Evolutionary conservation across 139 green algal species (phyloP).

Genomic region (Tetraselmis chui): DNA sequence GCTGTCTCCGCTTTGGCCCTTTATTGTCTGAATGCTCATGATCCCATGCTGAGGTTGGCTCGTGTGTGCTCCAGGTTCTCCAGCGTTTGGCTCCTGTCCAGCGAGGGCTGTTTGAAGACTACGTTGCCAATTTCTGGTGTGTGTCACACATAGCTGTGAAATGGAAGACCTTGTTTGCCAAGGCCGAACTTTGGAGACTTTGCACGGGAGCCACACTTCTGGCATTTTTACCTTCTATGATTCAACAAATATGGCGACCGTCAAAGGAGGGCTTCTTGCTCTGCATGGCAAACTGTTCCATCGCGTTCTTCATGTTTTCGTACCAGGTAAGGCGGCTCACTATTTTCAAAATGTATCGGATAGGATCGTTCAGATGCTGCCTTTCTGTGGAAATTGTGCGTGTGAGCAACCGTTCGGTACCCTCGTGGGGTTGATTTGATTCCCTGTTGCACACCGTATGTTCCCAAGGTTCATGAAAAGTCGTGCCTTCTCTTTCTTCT

Average conservation of each 20-base stretch:
- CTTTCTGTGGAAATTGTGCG: not conserved
- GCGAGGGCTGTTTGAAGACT: slow-evolving; percentile 93
- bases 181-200: slow-evolving; percentile 30
- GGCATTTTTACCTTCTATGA: slow-evolving; percentile 47
- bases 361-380: not conserved
- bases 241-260: slow-evolving; percentile 56
- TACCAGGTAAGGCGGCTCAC: slow-evolving; percentile 73
- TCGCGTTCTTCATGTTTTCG: slow-evolving; percentile 94
- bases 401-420: not conserved
- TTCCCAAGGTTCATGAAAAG: slow-evolving; percentile 93
- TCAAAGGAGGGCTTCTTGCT: slow-evolving; percentile 59
- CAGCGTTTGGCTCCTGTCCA: slow-evolving; percentile 72
- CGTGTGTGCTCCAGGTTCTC: slow-evolving; percentile 35
- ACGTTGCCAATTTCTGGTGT: slow-evolving; percentile 98
- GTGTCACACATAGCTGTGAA: slow-evolving; percentile 69
- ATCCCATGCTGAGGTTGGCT: not conserved
- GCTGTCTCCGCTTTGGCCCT: not conserved
- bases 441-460: not conserved
- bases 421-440: not conserved
- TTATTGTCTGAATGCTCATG: slow-evolving; percentile 5
- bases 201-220: slow-evolving; percentile 57
- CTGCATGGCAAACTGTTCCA: slow-evolving; percentile 67
- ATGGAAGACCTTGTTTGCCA: slow-evolving; percentile 63
- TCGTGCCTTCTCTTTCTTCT: slow-evolving; percentile 88
- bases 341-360: no score